These are phyloP conservation scores for Globisporangium camurandrum DNA, from an alignment of 352 stramenopile species.

Conservation along the genomic window DNA sequence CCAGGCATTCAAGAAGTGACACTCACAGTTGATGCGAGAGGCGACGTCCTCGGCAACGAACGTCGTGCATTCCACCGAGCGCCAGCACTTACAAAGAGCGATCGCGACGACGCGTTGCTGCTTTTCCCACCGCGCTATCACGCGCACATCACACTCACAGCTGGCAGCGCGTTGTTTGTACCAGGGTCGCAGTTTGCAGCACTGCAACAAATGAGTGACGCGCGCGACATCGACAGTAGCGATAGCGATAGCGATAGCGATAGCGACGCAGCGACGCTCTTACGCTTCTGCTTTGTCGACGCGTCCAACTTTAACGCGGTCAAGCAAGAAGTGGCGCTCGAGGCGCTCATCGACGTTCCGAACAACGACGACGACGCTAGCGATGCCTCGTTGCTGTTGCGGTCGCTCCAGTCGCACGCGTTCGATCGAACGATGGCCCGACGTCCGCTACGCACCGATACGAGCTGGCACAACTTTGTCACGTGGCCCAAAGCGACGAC, in stretches of 20 bases:
- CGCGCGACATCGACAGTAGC: not conserved
- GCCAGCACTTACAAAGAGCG: not conserved
- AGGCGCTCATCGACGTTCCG: constrained; percentile 46
- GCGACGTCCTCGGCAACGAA: not conserved
- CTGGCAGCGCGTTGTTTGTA: constrained; percentile 37
- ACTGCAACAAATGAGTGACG: too few species aligned
- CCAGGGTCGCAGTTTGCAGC: constrained; percentile 31
- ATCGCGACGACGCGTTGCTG: not conserved
- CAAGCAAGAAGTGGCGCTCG: constrained; percentile 36
- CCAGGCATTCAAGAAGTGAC: constrained; percentile 15
- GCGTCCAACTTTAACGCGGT: constrained; percentile 71
- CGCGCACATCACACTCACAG: constrained; percentile 5
- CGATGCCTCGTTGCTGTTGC: constrained; percentile 24
- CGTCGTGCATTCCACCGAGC: too few species aligned
- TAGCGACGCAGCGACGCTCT: constrained; percentile 5
- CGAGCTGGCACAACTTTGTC: constrained; percentile 42
- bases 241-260: too few species aligned
- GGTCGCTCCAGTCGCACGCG: constrained; percentile 32
- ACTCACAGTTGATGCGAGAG: constrained; percentile 10
- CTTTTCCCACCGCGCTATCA: constrained; percentile 13
- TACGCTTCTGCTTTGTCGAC: constrained; percentile 71
- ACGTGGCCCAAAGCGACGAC: constrained; percentile 60
- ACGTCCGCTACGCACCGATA: constrained; percentile 22
- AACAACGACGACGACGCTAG: too few species aligned
- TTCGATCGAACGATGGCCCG: constrained; percentile 61